These are phyloP conservation scores for Botrytis fabae DNA, from an alignment of 2,329 filamentous ascomycete genomes.

Conservation along the genomic window DNA sequence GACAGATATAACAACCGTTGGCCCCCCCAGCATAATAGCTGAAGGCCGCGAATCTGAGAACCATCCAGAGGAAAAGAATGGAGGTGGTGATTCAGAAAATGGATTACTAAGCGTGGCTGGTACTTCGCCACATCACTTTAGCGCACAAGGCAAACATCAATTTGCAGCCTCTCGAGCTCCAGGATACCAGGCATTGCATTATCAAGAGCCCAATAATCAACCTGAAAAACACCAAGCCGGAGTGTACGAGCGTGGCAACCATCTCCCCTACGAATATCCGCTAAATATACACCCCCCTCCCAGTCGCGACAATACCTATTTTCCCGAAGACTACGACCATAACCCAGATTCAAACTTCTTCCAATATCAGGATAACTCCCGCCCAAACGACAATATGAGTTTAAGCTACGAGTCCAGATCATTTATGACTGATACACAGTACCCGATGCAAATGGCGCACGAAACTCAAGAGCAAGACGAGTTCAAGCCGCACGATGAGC, in stretches of 20 bases:
- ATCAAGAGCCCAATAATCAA: conserved; percentile 18
- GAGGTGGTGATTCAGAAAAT: background rate
- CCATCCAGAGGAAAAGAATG: background rate
- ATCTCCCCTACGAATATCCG: background rate
- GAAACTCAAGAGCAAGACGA: conserved; percentile 38
- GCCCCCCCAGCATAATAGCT: background rate
- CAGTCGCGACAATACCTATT: conserved; percentile 7
- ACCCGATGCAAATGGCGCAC: conserved; percentile 37
- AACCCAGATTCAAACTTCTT: conserved; percentile 6
- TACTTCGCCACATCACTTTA: conserved; percentile 16
- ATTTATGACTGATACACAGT: conserved; percentile 33
- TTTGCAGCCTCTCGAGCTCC: conserved; percentile 7
- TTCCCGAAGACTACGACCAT: background rate
- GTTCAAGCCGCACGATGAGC: conserved; percentile 32
- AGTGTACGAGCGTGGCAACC: conserved; percentile 21
- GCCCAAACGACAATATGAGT: conserved; percentile 30
- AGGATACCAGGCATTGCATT: conserved; percentile 5
- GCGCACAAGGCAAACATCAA: conserved; percentile 18
- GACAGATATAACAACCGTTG: conserved; percentile 16
- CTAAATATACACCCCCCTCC: background rate
- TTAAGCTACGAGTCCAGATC: conserved; percentile 36
- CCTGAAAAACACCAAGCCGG: conserved; percentile 14
- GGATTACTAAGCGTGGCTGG: conserved; percentile 19
- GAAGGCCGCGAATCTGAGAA: background rate
- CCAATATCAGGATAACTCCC: conserved; percentile 1